Conservation (phyloP, 768 basidiomycete genomes). For the Termitomyces sp. region DNA sequence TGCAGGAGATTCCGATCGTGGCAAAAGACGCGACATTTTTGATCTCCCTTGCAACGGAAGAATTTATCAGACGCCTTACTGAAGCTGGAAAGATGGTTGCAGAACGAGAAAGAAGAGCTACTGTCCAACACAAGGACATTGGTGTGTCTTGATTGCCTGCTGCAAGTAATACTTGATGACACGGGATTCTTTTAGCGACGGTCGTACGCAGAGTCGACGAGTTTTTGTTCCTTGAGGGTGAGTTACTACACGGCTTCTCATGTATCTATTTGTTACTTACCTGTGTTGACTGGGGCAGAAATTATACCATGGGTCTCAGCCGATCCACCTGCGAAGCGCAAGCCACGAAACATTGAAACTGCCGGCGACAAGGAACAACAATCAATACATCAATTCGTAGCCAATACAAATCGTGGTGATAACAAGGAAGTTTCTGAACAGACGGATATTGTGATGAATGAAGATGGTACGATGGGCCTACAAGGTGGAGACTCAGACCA, state of each 20-base stretch:
- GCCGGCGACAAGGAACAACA: slow-evolving; percentile 21
- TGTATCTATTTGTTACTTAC: neutral
- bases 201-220: slow-evolving; percentile 67
- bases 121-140: slow-evolving; percentile 75
- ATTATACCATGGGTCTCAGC: slow-evolving; percentile 49
- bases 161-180: neutral
- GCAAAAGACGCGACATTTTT: slow-evolving; percentile 76
- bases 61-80: slow-evolving; percentile 74
- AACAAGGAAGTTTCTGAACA: slow-evolving; percentile 14
- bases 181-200: slow-evolving; percentile 35
- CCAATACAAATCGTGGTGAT: slow-evolving; percentile 17
- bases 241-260: neutral
- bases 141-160: slow-evolving; percentile 39
- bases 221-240: slow-evolving; percentile 76
- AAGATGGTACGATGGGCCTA: slow-evolving; percentile 56
- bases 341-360: slow-evolving; percentile 26
- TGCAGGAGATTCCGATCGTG: slow-evolving; percentile 70
- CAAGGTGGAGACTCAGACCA: slow-evolving; percentile 22
- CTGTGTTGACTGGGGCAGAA: slow-evolving; percentile 30
- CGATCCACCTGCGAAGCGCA: slow-evolving; percentile 40
- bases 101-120: slow-evolving; percentile 64
- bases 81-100: slow-evolving; percentile 71
- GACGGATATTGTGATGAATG: slow-evolving; percentile 44
- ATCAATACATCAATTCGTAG: slow-evolving; percentile 48
- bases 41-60: slow-evolving; percentile 81